Conservation (phyloP, 306 rosid species). For the Gastrolobium villosum region DNA sequence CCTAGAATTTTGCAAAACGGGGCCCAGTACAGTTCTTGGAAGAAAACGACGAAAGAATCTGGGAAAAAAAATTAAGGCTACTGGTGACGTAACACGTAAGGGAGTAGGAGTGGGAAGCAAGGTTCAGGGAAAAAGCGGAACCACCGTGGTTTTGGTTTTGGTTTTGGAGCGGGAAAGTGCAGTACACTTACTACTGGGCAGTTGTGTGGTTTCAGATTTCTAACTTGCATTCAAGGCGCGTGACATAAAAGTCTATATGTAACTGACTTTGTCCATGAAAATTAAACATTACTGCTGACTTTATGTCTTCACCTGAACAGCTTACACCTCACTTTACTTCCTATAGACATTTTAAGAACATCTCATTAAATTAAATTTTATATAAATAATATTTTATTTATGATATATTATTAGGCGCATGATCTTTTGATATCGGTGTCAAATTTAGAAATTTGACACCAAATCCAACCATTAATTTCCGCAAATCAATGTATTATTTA, state of each 20-base stretch:
- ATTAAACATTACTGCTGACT: too few species aligned
- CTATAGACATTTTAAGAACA: too few species aligned
- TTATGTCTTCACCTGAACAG: too few species aligned
- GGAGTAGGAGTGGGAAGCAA: slow-evolving; percentile 55
- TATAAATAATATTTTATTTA: too few species aligned
- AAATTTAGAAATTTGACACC: too few species aligned
- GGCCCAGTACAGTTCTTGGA: slow-evolving; percentile 22
- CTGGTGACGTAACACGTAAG: slow-evolving; percentile 59
- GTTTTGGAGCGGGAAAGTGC: slow-evolving; percentile 46
- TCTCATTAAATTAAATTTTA: too few species aligned
- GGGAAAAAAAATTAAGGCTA: slow-evolving; percentile 37
- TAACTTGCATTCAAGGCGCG: slow-evolving; percentile 57
- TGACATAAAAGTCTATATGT: background rate
- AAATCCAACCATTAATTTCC: too few species aligned
- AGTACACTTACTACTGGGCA: slow-evolving; percentile 9
- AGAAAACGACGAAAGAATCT: slow-evolving; percentile 74
- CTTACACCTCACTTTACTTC: too few species aligned
- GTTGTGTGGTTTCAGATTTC: background rate
- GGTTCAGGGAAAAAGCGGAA: slow-evolving; percentile 65
- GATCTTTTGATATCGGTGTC: too few species aligned
- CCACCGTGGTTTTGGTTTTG: slow-evolving; percentile 69
- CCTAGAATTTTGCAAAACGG: slow-evolving; percentile 36
- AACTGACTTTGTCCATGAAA: too few species aligned
- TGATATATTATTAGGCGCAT: too few species aligned
- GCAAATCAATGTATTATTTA: too few species aligned